These are phyloP conservation scores for Globisporangium mamillatum DNA, from an alignment of 352 stramenopile species.

Conservation along the genomic window DNA sequence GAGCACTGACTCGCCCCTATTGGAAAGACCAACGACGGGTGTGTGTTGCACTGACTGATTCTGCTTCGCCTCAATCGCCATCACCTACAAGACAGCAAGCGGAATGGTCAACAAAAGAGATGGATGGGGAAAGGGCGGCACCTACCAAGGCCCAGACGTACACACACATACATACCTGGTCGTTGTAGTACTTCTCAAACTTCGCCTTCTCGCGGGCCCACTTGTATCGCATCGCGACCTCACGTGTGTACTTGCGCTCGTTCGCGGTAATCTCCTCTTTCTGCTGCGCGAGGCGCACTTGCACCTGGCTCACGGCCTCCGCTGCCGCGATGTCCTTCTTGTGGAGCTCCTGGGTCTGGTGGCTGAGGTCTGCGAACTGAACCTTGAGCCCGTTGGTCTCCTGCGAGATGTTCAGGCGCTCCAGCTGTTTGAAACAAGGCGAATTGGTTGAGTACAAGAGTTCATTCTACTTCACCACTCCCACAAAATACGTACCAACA, in stretches of 20 bases:
- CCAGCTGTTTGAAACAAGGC: constrained; percentile 18
- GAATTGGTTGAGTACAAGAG: no score
- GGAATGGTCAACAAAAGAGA: background rate
- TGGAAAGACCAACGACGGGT: no score
- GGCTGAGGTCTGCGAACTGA: constrained; percentile 51
- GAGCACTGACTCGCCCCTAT: background rate
- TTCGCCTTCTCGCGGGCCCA: constrained; percentile 80
- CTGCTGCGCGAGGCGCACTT: constrained; percentile 60
- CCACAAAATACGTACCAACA: constrained; percentile 30
- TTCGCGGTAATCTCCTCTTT: constrained; percentile 67
- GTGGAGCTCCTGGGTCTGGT: constrained; percentile 72
- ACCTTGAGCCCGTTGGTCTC: constrained; percentile 65
- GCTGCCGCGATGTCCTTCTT: constrained; percentile 72
- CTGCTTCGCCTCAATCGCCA: constrained; percentile 12
- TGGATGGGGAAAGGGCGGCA: background rate
- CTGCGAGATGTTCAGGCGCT: constrained; percentile 47
- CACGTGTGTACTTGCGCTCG: constrained; percentile 57
- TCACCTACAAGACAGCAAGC: constrained; percentile 2
- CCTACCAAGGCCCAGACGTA: background rate
- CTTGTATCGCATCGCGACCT: constrained; percentile 69
- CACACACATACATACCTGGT: constrained; percentile 38
- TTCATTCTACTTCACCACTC: background rate
- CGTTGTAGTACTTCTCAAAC: constrained; percentile 84
- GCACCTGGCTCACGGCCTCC: constrained; percentile 69
- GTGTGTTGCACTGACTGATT: background rate